Evolutionary conservation across 345 rosid species (phyloP), one percentile per base, ranked within the genome.

Genomic region (Triadica sebifera): DNA sequence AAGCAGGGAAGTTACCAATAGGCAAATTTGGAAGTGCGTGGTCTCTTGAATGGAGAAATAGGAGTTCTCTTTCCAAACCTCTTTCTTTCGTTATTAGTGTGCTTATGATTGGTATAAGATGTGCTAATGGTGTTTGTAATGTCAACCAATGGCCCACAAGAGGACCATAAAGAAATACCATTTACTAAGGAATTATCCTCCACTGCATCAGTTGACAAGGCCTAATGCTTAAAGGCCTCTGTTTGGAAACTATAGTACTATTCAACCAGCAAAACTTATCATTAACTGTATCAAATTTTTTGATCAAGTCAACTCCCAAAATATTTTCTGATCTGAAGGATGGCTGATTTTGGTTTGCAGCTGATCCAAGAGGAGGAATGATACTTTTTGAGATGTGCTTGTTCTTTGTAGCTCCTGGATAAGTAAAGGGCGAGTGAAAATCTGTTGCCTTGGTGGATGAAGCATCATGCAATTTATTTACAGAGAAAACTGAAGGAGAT

Each of bases 11-110:
- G 46, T 79, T 29, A 95, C 98, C 97, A 76, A 75, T 84, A 38
- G 45, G 79, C 81, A 77, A 88, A 87, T 70, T 86, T 82, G 56
- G 94, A 87, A 81, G 72, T 86, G 58, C 96, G 87, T n/a, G 99
- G 98, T 84, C 80, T 90, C 86, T 93, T 95, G 81, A 91, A 95
- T 74, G 93, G 91, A 74, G 97, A 81, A 62, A 73, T 50, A 39
- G 82, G 87, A 72, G 55, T 76, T 66, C 76, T 74, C 62, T 84
- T 81, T 64, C 87, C 87, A 68, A 81, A 49, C 81, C 83, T 89
- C 84, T 80, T 90, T 84, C 84, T 89, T 78, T 84, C 88, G 52
- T 56, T 51, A 70, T 74, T 79, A 74, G 64, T 73, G 72, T 72
- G 85, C 69, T 75, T 78, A 67, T 52, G 76, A 72, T 82, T 79